Evolutionary conservation across 768 basidiomycete genomes (phyloP).

Genomic region (Sporobolomyces phaffii): DNA sequence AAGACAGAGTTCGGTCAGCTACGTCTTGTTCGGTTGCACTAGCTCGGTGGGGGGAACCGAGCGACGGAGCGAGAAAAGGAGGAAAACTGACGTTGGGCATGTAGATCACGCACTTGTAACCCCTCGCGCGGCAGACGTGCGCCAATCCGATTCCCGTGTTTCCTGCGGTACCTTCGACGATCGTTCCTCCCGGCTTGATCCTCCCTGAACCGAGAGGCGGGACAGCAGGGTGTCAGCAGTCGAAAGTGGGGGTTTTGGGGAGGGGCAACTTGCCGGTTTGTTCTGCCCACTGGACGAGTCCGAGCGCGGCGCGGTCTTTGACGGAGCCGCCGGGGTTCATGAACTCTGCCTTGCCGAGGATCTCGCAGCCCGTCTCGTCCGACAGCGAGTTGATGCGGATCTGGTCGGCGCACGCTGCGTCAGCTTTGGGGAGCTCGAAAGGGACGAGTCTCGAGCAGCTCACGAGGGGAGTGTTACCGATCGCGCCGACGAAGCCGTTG

Average conservation of each 20-base stretch:
- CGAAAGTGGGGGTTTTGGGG: neutral
- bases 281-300: constrained; percentile 80
- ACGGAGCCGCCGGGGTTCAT: constrained; percentile 97
- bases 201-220: constrained; percentile 47
- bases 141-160: constrained; percentile 64
- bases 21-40: no score
- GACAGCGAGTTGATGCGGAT: constrained; percentile 77
- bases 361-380: constrained; percentile 70
- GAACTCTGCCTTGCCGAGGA: constrained; percentile 95
- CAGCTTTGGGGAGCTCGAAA: constrained; percentile 21
- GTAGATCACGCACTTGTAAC: constrained; percentile 97
- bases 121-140: constrained; percentile 83
- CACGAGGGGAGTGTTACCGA: constrained; percentile 91
- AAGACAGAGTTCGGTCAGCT: no score
- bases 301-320: constrained; percentile 93
- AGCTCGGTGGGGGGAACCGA: no score
- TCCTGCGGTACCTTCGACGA: constrained; percentile 96
- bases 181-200: constrained; percentile 84
- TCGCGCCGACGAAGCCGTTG: constrained; percentile 73
- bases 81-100: constrained; percentile 81
- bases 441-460: constrained; percentile 39
- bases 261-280: constrained; percentile 57
- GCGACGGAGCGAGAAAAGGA: neutral
- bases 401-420: constrained; percentile 50
- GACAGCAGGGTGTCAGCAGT: neutral